These are phyloP conservation scores for Vitellaria paradoxa DNA, from an alignment of 179 eudicot genomes.

Conservation along the genomic window DNA sequence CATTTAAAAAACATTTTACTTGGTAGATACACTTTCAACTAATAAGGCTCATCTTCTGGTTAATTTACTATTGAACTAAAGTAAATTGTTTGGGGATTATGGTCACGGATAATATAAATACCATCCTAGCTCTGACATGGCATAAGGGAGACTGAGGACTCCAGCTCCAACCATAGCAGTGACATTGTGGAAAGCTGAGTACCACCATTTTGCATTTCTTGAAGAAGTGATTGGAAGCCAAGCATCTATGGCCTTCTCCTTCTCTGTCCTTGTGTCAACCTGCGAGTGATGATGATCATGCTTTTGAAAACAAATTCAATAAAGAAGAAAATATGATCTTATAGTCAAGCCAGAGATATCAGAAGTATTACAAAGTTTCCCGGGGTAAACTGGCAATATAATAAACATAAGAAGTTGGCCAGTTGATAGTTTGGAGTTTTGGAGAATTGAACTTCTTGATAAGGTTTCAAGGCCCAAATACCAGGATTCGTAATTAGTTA, in stretches of 20 bases:
- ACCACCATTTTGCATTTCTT: constrained; percentile 62
- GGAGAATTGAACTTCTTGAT: too few species aligned
- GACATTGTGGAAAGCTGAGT: constrained; percentile 63
- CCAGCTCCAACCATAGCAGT: constrained; percentile 81
- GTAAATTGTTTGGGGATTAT: neutral
- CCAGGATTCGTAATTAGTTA: too few species aligned
- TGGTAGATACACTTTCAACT: too few species aligned
- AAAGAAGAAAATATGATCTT: neutral
- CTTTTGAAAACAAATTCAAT: neutral
- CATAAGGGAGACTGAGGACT: constrained; percentile 63
- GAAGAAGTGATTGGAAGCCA: constrained; percentile 29
- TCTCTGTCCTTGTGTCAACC: constrained; percentile 1
- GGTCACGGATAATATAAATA: constrained; percentile 7
- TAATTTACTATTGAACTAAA: neutral
- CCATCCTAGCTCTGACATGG: constrained; percentile 69
- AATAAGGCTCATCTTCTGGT: too few species aligned
- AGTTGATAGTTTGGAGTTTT: too few species aligned
- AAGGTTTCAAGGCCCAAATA: too few species aligned
- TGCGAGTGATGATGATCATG: neutral
- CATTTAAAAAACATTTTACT: too few species aligned
- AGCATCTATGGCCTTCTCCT: constrained; percentile 16
- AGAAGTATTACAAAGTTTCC: too few species aligned
- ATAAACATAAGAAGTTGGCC: too few species aligned
- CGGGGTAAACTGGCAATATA: too few species aligned
- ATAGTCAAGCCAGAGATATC: too few species aligned